Evolutionary conservation across 768 basidiomycete genomes (phyloP), one percentile per base, ranked within the genome.

Genomic region (Udeniomyces megalosporus): DNA sequence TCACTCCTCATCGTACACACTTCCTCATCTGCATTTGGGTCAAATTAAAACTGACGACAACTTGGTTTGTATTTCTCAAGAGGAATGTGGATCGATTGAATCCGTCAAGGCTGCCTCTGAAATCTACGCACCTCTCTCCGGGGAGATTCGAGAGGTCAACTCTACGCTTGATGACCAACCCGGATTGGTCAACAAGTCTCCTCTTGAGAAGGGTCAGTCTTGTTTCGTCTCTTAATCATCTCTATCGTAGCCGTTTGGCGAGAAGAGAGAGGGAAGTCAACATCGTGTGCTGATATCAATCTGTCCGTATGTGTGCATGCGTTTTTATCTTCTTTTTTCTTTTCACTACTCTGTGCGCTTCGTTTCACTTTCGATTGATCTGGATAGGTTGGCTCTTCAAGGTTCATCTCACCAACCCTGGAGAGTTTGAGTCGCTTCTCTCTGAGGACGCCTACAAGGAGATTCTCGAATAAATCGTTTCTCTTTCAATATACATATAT

Each of bases 321-420:
- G n/a, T 20, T 10, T 20, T 42, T 28, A 46, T 26, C 20, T n/a
- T n/a, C 20, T 34, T 49, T 22, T 24, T 46, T 31, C 26, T 50
- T 28, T 26, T 31, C 17, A 7, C 12, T 42, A 32, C 24, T 12
- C 17, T 58, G 17, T 8, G 17, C 22, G 34, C 22, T 17, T 51
- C 4, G 14, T 22, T 54, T 63, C 57, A 57, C 31, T 7, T 66
- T n/a, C n/a, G n/a, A n/a, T n/a, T n/a, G n/a, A n/a, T n/a, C n/a
- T n/a, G n/a, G n/a, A n/a, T n/a, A 96, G 92, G 93, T 60, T 99
- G 93, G 93, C 81, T 99, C 50, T 91, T 85, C 82, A 92, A 88
- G 78, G 84, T 99, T 69, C 82, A 84, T 72, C 73, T 95, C 49
- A 80, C 85, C 24, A 74, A 86, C 62, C 83, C 84, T 5, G 74